phyloP scores from a whole-genome alignment of 1,139 yeast genomes.

The Lodderomyces theae region DNA sequence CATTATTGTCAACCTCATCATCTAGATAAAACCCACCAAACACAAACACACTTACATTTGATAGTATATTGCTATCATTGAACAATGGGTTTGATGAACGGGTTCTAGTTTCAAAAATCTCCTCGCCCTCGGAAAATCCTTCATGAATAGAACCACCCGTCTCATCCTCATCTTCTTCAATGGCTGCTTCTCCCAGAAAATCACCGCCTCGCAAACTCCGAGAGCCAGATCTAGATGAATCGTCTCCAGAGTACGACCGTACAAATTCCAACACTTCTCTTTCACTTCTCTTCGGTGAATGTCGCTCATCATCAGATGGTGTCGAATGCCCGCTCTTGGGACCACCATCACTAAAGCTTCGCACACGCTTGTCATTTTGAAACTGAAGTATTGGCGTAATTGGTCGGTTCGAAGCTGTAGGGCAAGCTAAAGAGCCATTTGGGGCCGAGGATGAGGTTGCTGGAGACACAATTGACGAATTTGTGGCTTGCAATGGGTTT shows the following conservation, averaged over 20 bases:
- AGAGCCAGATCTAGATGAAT: not conserved
- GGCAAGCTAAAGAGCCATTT: not conserved
- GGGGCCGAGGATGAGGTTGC: conserved; percentile 3
- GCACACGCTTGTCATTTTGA: not conserved
- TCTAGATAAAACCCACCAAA: conserved; percentile 42
- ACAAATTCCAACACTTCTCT: conserved; percentile 5
- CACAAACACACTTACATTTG: conserved; percentile 27
- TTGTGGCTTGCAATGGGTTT: not conserved
- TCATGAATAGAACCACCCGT: conserved; percentile 1
- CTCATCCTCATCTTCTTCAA: not conserved
- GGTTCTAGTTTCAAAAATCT: not conserved
- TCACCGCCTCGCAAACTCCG: not conserved
- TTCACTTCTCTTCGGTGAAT: not conserved
- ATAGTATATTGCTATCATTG: conserved; percentile 10
- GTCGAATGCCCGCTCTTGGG: not conserved
- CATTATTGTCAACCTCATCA: conserved; percentile 12
- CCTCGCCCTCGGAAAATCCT: conserved; percentile 5
- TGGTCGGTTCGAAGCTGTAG: conserved; percentile 1
- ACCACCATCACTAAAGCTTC: not conserved
- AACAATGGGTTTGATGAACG: conserved; percentile 10
- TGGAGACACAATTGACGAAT: not conserved
- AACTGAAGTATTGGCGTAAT: conserved; percentile 6
- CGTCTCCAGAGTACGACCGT: not conserved
- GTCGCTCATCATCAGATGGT: conserved; percentile 1
- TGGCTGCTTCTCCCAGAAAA: not conserved